Conservation (phyloP, 768 basidiomycete species). For the Hydnomerulius pinastri region DNA sequence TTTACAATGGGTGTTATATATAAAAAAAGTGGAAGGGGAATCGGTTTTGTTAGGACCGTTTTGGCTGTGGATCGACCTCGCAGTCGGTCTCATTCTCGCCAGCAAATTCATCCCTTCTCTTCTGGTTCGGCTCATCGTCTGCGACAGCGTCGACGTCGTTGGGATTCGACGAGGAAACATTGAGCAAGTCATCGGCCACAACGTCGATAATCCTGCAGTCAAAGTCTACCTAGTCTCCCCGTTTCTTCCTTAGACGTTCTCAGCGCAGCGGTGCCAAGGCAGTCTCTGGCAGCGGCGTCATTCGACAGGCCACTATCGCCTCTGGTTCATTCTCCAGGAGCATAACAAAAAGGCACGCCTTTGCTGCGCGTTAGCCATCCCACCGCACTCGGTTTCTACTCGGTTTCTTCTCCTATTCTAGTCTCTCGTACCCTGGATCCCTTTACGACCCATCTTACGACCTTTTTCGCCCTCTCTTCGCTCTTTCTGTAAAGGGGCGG, state of each 20-base stretch:
- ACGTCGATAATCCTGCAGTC: constrained; percentile 14
- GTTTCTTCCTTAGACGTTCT: constrained; percentile 6
- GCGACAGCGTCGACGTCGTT: constrained; percentile 47
- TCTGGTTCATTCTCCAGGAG: constrained; percentile 33
- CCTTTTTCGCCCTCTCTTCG: constrained; percentile 37
- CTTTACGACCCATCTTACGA: constrained; percentile 79
- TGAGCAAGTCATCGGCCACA: constrained; percentile 32
- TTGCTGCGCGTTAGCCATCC: constrained; percentile 85
- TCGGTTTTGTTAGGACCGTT: constrained; percentile 25
- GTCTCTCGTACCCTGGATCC: constrained; percentile 22
- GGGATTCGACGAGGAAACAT: constrained; percentile 35
- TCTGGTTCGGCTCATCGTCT: constrained; percentile 34
- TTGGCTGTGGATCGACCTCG: constrained; percentile 48
- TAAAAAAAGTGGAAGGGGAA: constrained; percentile 18
- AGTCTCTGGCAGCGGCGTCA: constrained; percentile 11
- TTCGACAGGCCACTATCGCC: constrained; percentile 21
- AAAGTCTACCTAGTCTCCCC: not conserved
- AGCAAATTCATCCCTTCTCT: constrained; percentile 32
- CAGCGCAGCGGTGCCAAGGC: constrained; percentile 23
- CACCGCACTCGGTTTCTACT: constrained; percentile 28
- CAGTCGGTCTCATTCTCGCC: constrained; percentile 46
- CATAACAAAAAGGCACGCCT: constrained; percentile 86
- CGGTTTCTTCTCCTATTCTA: constrained; percentile 33
- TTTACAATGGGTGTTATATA: constrained; percentile 21
- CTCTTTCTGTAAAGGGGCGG: constrained; percentile 43